phyloP scores from a whole-genome alignment of 179 eudicot genomes.

The Carnegiea gigantea region DNA sequence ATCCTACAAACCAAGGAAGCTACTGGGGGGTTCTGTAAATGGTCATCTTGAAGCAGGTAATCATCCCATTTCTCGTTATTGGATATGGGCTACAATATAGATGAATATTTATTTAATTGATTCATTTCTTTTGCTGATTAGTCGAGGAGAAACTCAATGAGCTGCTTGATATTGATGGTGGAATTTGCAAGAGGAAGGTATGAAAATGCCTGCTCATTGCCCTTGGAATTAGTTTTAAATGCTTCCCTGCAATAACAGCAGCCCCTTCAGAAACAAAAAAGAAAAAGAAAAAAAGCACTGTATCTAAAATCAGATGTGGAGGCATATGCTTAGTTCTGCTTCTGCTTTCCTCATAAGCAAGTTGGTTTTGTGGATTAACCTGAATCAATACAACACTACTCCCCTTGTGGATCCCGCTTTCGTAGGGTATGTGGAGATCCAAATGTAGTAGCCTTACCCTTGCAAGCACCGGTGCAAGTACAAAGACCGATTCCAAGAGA shows the following conservation, averaged over 20 bases:
- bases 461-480: no score
- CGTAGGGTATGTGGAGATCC: no score
- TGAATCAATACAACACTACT: neutral
- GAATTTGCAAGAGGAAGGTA: slow-evolving; percentile 94
- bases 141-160: slow-evolving; percentile 91
- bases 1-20: slow-evolving; percentile 51
- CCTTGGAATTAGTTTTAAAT: neutral
- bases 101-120: neutral
- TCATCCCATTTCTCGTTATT: neutral
- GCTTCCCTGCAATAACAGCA: neutral
- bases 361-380: neutral
- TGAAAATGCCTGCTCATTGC: neutral
- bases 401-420: no score
- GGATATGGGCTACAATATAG: neutral
- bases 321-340: neutral
- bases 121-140: slow-evolving; percentile 34
- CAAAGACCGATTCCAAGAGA: no score
- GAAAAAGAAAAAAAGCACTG: neutral
- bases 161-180: slow-evolving; percentile 79
- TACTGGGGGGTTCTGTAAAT: slow-evolving; percentile 44
- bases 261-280: neutral
- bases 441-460: no score
- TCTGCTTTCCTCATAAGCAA: neutral
- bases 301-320: neutral
- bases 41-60: slow-evolving; percentile 79